Conservation (phyloP, 2,329 filamentous ascomycete genomes). For the Podosphaera fusca region DNA sequence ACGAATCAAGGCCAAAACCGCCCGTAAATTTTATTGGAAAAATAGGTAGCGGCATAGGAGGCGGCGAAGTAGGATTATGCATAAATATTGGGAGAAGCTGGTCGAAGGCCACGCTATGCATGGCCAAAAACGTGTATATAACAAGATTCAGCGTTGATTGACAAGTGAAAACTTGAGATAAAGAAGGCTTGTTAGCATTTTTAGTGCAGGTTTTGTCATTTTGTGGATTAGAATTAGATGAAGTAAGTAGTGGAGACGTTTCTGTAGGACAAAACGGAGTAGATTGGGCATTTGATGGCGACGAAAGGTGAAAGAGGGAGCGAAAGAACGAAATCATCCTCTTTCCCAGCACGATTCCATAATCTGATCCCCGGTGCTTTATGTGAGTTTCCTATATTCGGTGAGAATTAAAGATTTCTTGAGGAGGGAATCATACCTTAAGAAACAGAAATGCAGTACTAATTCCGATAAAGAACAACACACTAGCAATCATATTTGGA, state of each 20-base stretch:
- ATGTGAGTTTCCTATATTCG: constrained; percentile 49
- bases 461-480: constrained; percentile 60
- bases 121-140: constrained; percentile 22
- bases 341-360: constrained; percentile 50
- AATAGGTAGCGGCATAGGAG: constrained; percentile 29
- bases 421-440: constrained; percentile 22
- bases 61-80: constrained; percentile 40
- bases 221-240: constrained; percentile 15
- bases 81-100: constrained; percentile 76
- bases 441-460: constrained; percentile 56
- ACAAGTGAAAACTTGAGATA: constrained; percentile 44
- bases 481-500: constrained; percentile 57
- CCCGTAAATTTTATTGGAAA: constrained; percentile 65
- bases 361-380: constrained; percentile 45
- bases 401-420: not conserved
- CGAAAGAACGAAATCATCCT: constrained; percentile 27
- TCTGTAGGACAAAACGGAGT: not conserved
- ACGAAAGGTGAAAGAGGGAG: constrained; percentile 3
- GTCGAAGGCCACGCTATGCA: constrained; percentile 37
- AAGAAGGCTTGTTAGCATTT: constrained; percentile 13
- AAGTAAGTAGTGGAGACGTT: constrained; percentile 31
- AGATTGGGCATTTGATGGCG: not conserved
- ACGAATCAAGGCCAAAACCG: constrained; percentile 52
- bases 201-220: constrained; percentile 3
- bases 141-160: constrained; percentile 52